These are phyloP conservation scores for Acanthamoeba culbertsoni DNA, from an alignment of 208 protist species.

Conservation along the genomic window DNA sequence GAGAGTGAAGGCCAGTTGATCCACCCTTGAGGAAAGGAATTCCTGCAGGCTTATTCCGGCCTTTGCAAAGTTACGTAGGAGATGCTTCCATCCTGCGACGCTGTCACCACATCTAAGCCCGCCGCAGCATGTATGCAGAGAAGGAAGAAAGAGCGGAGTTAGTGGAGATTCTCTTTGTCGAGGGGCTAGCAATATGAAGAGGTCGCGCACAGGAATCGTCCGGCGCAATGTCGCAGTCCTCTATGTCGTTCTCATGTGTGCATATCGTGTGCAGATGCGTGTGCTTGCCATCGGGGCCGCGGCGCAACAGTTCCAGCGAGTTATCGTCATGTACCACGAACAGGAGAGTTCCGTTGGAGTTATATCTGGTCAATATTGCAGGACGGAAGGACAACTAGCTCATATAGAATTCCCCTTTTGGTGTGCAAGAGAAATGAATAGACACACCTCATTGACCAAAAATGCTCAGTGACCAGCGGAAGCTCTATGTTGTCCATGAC, in stretches of 20 bases:
- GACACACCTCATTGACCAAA: not conserved
- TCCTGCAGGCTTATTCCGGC: too few species aligned
- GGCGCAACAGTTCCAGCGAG: not conserved
- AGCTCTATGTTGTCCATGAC: not conserved
- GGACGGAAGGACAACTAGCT: not conserved
- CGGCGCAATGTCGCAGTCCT: constrained; percentile 6
- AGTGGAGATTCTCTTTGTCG: not conserved
- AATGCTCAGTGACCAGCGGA: not conserved
- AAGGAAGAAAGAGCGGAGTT: not conserved
- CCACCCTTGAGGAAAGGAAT: too few species aligned
- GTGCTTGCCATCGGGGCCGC: not conserved
- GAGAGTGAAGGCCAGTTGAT: too few species aligned
- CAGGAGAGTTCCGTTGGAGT: not conserved
- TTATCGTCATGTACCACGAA: not conserved
- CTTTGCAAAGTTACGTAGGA: too few species aligned
- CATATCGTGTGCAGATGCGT: not conserved
- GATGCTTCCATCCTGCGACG: not conserved
- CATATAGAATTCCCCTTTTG: too few species aligned
- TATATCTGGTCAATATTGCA: not conserved
- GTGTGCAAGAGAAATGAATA: not conserved
- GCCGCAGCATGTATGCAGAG: not conserved
- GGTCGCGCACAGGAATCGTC: not conserved
- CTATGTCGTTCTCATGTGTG: not conserved
- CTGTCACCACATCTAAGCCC: not conserved
- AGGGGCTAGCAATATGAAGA: not conserved